Evolutionary conservation across 2,329 filamentous ascomycete genomes (phyloP).

Genomic region (Colletotrichum gloeosporioides): DNA sequence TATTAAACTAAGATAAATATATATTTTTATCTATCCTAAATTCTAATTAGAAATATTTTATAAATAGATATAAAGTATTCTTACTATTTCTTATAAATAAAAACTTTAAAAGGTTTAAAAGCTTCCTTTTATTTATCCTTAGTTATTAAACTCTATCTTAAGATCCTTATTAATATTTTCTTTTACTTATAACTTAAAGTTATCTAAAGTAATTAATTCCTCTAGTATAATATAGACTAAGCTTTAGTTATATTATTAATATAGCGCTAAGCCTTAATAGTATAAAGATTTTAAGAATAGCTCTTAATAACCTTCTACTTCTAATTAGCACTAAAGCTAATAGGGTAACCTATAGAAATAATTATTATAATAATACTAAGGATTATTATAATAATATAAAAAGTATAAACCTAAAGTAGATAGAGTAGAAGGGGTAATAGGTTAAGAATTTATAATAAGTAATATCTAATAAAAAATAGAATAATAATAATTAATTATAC

Average conservation of each 20-base stretch:
- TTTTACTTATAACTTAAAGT: background rate
- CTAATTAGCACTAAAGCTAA: background rate
- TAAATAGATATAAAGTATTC: background rate
- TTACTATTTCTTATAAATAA: too few species aligned
- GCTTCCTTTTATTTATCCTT: background rate
- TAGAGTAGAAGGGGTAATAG: background rate
- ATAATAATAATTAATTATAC: background rate
- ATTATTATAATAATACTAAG: background rate
- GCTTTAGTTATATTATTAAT: background rate
- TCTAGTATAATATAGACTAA: background rate
- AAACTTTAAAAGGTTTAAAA: too few species aligned
- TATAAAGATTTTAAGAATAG: background rate
- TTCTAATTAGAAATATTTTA: too few species aligned
- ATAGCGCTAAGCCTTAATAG: background rate
- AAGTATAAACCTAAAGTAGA: background rate
- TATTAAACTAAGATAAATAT: too few species aligned
- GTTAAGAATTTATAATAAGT: background rate
- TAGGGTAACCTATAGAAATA: background rate
- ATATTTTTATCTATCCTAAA: too few species aligned
- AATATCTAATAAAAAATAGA: background rate
- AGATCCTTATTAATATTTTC: background rate
- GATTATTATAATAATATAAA: too few species aligned
- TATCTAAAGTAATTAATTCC: background rate
- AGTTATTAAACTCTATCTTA: background rate
- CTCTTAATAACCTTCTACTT: background rate